Percentiles rank a stretch among this genome's conserved stretches.
Evolutionary conservation across 495 filamentous ascomycete species (phyloP).

Genomic region (Hypoxylon cercidicola): DNA sequence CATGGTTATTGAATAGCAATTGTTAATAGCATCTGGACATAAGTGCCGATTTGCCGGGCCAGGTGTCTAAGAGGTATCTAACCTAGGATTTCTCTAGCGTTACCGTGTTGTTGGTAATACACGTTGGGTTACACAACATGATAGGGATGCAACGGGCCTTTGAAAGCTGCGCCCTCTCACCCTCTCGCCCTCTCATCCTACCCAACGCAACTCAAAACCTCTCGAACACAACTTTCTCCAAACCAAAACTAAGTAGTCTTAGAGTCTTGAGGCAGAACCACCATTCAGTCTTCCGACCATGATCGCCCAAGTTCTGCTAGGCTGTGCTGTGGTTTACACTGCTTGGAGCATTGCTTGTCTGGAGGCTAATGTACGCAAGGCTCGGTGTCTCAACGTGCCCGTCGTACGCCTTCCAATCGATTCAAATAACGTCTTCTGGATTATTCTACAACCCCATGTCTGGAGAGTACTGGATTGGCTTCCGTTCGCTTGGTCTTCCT

Average conservation of each 20-base stretch:
- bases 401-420: slow-evolving; percentile 33
- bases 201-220: too few relatives aligned
- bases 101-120: too few relatives aligned
- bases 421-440: slow-evolving; percentile 30
- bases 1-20: too few relatives aligned
- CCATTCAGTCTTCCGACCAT: background rate
- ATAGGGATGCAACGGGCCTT: too few relatives aligned
- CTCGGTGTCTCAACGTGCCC: slow-evolving; percentile 19
- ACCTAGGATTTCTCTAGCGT: too few relatives aligned
- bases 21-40: too few relatives aligned
- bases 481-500: slow-evolving; percentile 23
- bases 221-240: too few relatives aligned
- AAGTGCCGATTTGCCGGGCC: too few relatives aligned
- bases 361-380: slow-evolving; percentile 1
- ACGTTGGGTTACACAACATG: too few relatives aligned
- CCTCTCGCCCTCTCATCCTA: too few relatives aligned
- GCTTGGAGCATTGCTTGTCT: background rate
- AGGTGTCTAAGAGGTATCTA: too few relatives aligned
- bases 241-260: background rate
- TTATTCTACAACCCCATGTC: slow-evolving; percentile 24
- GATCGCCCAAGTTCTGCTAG: background rate
- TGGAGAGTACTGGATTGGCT: slow-evolving; percentile 28
- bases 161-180: too few relatives aligned
- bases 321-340: background rate
- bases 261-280: background rate